Conservation (phyloP, 2,329 filamentous ascomycete genomes). For the Apiospora arundinis region DNA sequence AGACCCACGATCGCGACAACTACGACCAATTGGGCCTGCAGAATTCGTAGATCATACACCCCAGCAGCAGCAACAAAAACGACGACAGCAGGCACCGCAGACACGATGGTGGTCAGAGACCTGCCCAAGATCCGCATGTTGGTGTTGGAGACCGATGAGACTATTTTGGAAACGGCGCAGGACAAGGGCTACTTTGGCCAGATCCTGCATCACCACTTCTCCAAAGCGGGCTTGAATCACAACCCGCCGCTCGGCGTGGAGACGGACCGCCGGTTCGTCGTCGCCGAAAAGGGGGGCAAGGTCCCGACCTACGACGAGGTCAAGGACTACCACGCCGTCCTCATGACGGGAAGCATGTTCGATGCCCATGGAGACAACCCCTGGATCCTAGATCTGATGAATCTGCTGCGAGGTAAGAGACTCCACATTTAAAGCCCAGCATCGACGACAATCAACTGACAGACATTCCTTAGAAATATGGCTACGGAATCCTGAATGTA, state of each 20-base stretch:
- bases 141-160: conserved; percentile 64
- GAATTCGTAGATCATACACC: neutral
- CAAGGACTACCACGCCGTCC: conserved; percentile 72
- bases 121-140: conserved; percentile 43
- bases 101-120: conserved; percentile 18
- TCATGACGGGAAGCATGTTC: conserved; percentile 72
- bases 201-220: conserved; percentile 58
- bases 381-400: conserved; percentile 76
- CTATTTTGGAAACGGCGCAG: conserved; percentile 56
- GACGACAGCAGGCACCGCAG: neutral
- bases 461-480: conserved; percentile 50
- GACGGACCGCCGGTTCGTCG: conserved; percentile 61
- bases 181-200: conserved; percentile 60
- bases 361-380: conserved; percentile 73
- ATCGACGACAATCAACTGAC: neutral
- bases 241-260: conserved; percentile 60
- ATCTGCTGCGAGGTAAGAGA: conserved; percentile 52
- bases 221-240: conserved; percentile 56
- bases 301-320: conserved; percentile 57
- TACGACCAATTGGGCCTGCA: neutral
- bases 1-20: neutral
- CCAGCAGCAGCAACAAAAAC: neutral
- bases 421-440: neutral
- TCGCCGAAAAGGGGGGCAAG: conserved; percentile 53
- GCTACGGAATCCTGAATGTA: conserved; percentile 55